Conservation (phyloP, 2,329 filamentous ascomycete species). For the Penicillium rolfsii region DNA sequence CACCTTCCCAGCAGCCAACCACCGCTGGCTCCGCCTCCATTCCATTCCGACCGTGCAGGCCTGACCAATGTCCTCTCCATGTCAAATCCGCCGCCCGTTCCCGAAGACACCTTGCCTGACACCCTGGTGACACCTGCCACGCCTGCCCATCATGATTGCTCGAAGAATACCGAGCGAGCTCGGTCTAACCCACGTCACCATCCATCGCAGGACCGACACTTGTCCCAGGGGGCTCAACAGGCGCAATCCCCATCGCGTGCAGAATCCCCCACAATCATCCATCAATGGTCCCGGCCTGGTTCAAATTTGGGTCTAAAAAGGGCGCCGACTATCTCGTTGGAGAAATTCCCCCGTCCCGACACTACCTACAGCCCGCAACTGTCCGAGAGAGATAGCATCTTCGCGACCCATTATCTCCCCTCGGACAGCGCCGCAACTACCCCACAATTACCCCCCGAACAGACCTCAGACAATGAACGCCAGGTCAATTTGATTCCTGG, state of each 20-base stretch:
- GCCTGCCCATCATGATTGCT: slow-evolving; percentile 45
- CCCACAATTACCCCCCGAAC: slow-evolving; percentile 40
- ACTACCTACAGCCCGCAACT: slow-evolving; percentile 53
- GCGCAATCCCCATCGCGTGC: slow-evolving; percentile 38
- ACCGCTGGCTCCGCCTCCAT: slow-evolving; percentile 21
- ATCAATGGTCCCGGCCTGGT: slow-evolving; percentile 38
- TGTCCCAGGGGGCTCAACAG: slow-evolving; percentile 36
- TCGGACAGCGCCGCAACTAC: slow-evolving; percentile 53
- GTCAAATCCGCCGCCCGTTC: slow-evolving; percentile 52
- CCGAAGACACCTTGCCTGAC: slow-evolving; percentile 46
- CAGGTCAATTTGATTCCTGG: slow-evolving; percentile 38
- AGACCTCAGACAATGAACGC: slow-evolving; percentile 35
- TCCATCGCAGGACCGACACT: slow-evolving; percentile 34
- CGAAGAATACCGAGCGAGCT: slow-evolving; percentile 29
- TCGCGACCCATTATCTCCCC: slow-evolving; percentile 63
- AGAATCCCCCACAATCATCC: slow-evolving; percentile 41
- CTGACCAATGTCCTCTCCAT: slow-evolving; percentile 57
- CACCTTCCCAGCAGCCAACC: slow-evolving; percentile 13
- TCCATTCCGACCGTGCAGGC: slow-evolving; percentile 33
- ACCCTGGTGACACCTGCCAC: slow-evolving; percentile 52
- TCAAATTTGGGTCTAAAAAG: slow-evolving; percentile 42
- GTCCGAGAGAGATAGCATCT: slow-evolving; percentile 66
- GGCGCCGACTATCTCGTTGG: slow-evolving; percentile 37
- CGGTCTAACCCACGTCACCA: slow-evolving; percentile 43
- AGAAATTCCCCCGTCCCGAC: slow-evolving; percentile 33